A percentile compares a stretch with the other conserved stretches of the same genome.
Evolutionary conservation across 2,329 filamentous ascomycete species (phyloP).

Genomic region (Septoria linicola): DNA sequence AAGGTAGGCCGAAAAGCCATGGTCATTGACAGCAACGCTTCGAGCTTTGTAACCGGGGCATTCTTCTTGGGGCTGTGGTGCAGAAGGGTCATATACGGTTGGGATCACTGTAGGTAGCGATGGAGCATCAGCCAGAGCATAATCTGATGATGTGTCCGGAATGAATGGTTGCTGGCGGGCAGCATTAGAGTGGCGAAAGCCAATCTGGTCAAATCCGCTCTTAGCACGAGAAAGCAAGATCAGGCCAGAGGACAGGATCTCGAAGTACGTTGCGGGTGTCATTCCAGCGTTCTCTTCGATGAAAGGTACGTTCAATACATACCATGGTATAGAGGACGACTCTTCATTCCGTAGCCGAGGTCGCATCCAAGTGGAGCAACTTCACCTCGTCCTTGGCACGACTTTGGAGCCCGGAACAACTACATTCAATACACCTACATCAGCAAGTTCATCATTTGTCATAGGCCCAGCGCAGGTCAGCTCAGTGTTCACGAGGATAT

Average conservation of each 20-base stretch:
- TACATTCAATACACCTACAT: neutral
- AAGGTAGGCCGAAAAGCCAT: constrained; percentile 31
- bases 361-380: constrained; percentile 1
- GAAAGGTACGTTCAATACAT: neutral
- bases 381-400: neutral
- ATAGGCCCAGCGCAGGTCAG: neutral
- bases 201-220: neutral
- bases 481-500: neutral
- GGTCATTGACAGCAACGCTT: constrained; percentile 19
- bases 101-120: constrained; percentile 12
- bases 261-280: neutral
- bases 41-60: constrained; percentile 34
- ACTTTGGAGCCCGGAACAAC: neutral
- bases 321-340: too few relatives aligned
- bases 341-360: constrained; percentile 8
- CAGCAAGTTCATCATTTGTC: neutral
- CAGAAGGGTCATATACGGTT: constrained; percentile 28
- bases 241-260: neutral
- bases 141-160: neutral
- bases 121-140: neutral
- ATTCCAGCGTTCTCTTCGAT: neutral
- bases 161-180: constrained; percentile 2
- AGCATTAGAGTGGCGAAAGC: neutral
- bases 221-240: neutral
- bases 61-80: constrained; percentile 30